These are phyloP conservation scores for Rhodotorula toruloides DNA, from an alignment of 768 basidiomycete genomes.

Conservation along the genomic window DNA sequence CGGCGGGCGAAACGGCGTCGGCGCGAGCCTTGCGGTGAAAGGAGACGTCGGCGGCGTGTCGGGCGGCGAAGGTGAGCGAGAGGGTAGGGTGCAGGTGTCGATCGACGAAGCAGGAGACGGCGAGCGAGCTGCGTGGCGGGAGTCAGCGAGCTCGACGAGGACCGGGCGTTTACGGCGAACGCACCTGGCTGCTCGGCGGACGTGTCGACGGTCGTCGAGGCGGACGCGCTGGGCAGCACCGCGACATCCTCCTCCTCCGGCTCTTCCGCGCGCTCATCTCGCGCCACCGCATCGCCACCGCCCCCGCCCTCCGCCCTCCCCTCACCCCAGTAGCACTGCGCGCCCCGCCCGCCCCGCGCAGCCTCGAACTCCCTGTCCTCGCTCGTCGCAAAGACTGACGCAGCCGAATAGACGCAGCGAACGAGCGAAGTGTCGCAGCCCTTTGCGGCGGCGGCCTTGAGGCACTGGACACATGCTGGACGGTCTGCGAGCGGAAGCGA, in stretches of 20 bases:
- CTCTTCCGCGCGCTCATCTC: background rate
- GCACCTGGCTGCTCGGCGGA: background rate
- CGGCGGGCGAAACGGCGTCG: too few species aligned
- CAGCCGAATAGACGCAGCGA: background rate
- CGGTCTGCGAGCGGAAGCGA: background rate
- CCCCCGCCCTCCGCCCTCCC: too few species aligned
- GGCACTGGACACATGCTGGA: constrained; percentile 5
- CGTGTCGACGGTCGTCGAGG: background rate
- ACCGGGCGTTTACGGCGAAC: too few species aligned
- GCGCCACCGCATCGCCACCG: background rate
- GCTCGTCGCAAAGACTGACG: background rate
- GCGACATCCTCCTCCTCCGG: background rate
- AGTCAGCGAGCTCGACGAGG: too few species aligned
- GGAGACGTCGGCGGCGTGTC: too few species aligned
- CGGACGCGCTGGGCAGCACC: background rate
- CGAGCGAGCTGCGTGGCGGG: too few species aligned
- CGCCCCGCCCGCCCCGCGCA: constrained; percentile 1
- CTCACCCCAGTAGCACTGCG: background rate
- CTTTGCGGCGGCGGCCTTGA: background rate
- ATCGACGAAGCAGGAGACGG: too few species aligned
- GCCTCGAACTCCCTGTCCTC: constrained; percentile 4
- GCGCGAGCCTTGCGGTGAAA: too few species aligned
- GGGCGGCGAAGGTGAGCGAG: too few species aligned
- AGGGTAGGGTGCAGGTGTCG: too few species aligned
- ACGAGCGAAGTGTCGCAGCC: background rate